phyloP scores from a whole-genome alignment of 495 filamentous ascomycete species.

The Lophiostoma macrostomum region DNA sequence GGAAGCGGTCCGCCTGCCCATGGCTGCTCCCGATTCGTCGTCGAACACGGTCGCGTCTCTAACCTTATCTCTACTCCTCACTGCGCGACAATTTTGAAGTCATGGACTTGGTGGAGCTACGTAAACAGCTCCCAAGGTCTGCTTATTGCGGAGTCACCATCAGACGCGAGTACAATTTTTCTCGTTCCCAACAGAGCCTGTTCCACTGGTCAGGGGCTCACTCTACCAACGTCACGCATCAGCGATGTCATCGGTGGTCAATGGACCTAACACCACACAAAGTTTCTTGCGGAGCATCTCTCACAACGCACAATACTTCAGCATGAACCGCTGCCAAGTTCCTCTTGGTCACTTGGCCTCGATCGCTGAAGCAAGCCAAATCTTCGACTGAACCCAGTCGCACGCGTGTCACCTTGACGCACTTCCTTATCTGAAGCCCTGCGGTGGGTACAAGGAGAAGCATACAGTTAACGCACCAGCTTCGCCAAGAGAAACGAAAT shows the following conservation, averaged over 20 bases:
- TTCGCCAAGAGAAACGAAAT: slow-evolving; percentile 10
- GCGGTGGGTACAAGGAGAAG: slow-evolving; percentile 18
- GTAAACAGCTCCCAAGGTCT: neutral
- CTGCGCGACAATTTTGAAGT: neutral
- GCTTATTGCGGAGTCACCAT: too few species aligned
- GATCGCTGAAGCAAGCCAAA: neutral
- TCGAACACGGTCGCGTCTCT: neutral
- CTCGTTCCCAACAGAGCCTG: too few species aligned
- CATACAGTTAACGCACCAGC: slow-evolving; percentile 12
- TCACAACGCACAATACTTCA: too few species aligned
- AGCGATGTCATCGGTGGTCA: too few species aligned
- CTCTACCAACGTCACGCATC: too few species aligned
- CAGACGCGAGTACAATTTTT: too few species aligned
- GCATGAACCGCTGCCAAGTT: too few species aligned
- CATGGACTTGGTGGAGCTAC: neutral
- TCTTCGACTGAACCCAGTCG: slow-evolving; percentile 4
- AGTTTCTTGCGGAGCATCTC: too few species aligned
- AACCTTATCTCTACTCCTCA: neutral
- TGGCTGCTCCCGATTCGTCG: neutral
- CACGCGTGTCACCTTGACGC: neutral
- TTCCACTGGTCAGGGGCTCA: too few species aligned
- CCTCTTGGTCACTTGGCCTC: neutral
- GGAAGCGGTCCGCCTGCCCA: neutral
- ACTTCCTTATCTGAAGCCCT: slow-evolving; percentile 17
- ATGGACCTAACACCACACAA: too few species aligned